Evolutionary conservation across 495 filamentous ascomycete genomes (phyloP), one percentile per base, ranked within the genome.

Genomic region (Aspergillus saccharolyticus): DNA sequence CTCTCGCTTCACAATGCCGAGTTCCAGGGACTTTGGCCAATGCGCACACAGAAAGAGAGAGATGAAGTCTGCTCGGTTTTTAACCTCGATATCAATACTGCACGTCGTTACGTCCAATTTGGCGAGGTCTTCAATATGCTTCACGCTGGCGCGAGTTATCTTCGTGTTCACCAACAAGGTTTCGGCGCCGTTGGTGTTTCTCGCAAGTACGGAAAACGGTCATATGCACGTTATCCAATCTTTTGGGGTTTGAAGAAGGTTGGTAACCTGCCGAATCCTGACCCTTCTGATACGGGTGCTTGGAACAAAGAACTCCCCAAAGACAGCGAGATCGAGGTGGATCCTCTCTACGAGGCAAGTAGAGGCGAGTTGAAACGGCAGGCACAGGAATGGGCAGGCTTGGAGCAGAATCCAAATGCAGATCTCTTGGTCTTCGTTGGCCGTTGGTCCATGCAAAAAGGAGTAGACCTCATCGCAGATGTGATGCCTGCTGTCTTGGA

Each of bases 351-450:
- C 44, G 88, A 91, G 66, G 69, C 76, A 25, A 71, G 72, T 33
- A 67, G 87, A 59, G 78, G 68, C 1, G 80, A 80, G 5, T 71
- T 88, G 20, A 82, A 83, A 45, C 76, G 79, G 5, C 87, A 90
- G 61, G 88, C 88, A 5, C 88, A 91, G 63, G 83, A 89, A 69
- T 91, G 88, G 88, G 88, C 88, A 25, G 84, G 83, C 7, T 74
- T 91, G 0, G 72, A 87, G 1, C 77, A 83, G 52, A 81, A 85
- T 53, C 79, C 86, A 9, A 74, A 82, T 39, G 88, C 88, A 3
- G 88, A 91, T 57, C 75, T 91, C 20, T 79, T 90, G 58, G 88
- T 90, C 12, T 91, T 91, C 60, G 88, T 91, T 43, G 88, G 88
- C 44, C 81, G 88, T 47, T 91, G 88, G 88, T 87, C 84, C 5